These are phyloP conservation scores for Phytophthora sansomeana DNA, from an alignment of 352 stramenopile species.

Conservation along the genomic window DNA sequence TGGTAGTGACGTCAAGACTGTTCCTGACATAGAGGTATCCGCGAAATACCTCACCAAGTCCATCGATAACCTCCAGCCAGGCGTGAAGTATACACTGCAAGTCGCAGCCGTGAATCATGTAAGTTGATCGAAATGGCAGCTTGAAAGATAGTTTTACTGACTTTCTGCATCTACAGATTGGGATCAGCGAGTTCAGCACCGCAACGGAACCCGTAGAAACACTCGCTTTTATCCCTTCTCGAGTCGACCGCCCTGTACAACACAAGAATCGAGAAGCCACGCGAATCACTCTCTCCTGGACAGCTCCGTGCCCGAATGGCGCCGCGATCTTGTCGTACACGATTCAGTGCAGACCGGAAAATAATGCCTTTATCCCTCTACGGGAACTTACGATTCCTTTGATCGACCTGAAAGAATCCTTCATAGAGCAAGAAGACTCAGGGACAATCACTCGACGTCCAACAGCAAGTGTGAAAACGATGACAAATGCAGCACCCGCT, in stretches of 20 bases:
- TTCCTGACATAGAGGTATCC: slow-evolving; percentile 47
- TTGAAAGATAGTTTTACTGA: background rate
- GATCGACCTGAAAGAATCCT: slow-evolving; percentile 27
- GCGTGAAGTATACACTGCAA: slow-evolving; percentile 58
- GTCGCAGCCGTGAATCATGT: slow-evolving; percentile 67
- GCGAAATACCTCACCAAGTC: slow-evolving; percentile 53
- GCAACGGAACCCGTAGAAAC: slow-evolving; percentile 57
- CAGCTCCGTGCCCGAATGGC: slow-evolving; percentile 60
- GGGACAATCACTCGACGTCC: background rate
- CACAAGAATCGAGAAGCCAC: slow-evolving; percentile 43
- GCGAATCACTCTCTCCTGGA: slow-evolving; percentile 61
- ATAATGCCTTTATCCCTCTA: slow-evolving; percentile 44
- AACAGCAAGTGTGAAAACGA: background rate
- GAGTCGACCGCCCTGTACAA: slow-evolving; percentile 51
- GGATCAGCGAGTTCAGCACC: slow-evolving; percentile 54
- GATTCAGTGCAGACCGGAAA: slow-evolving; percentile 68
- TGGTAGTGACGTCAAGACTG: slow-evolving; percentile 29
- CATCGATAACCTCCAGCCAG: slow-evolving; percentile 59
- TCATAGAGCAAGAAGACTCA: background rate
- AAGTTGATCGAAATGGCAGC: background rate
- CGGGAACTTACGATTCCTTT: slow-evolving; percentile 44
- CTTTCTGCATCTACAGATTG: slow-evolving; percentile 44
- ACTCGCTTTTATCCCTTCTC: slow-evolving; percentile 66
- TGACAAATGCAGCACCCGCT: background rate
- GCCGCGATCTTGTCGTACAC: slow-evolving; percentile 59